Conservation (phyloP, 2,329 filamentous ascomycete genomes). For the Knoxdaviesia capensis region DNA sequence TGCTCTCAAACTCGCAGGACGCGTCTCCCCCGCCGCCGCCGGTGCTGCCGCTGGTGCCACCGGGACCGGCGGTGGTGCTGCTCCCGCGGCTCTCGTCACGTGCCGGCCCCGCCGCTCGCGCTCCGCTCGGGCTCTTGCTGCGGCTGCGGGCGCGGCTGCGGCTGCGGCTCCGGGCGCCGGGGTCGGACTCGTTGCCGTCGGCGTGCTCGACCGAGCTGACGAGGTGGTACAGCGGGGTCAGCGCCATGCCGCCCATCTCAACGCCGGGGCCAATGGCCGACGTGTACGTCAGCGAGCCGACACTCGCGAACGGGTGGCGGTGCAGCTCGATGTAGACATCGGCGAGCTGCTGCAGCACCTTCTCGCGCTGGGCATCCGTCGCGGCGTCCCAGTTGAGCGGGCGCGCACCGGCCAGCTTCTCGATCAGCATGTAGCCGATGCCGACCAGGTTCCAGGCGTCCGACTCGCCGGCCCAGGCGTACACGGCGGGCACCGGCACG, state of each 20-base stretch:
- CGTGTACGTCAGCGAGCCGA: slow-evolving; percentile 9
- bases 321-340: slow-evolving; percentile 14
- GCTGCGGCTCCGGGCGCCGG: too few relatives aligned
- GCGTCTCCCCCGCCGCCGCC: neutral
- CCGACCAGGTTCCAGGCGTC: slow-evolving; percentile 13
- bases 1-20: slow-evolving; percentile 1
- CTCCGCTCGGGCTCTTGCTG: too few relatives aligned
- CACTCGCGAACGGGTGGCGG: slow-evolving; percentile 11
- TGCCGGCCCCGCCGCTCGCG: too few relatives aligned
- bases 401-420: slow-evolving; percentile 15
- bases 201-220: neutral
- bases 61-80: too few relatives aligned
- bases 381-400: slow-evolving; percentile 15
- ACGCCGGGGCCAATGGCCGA: too few relatives aligned
- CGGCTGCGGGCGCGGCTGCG: too few relatives aligned
- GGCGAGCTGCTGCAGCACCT: slow-evolving; percentile 12
- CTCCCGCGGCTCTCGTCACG: too few relatives aligned
- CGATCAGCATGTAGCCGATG: slow-evolving; percentile 19
- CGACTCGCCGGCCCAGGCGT: slow-evolving; percentile 13
- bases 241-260: too few relatives aligned
- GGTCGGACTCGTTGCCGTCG: neutral
- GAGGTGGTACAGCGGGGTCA: too few relatives aligned
- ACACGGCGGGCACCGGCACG: slow-evolving; percentile 14
- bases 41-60: neutral
- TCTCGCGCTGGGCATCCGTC: slow-evolving; percentile 10